phyloP scores from a whole-genome alignment of 2,329 filamentous ascomycete species.

The Huntiella abstrusa region DNA sequence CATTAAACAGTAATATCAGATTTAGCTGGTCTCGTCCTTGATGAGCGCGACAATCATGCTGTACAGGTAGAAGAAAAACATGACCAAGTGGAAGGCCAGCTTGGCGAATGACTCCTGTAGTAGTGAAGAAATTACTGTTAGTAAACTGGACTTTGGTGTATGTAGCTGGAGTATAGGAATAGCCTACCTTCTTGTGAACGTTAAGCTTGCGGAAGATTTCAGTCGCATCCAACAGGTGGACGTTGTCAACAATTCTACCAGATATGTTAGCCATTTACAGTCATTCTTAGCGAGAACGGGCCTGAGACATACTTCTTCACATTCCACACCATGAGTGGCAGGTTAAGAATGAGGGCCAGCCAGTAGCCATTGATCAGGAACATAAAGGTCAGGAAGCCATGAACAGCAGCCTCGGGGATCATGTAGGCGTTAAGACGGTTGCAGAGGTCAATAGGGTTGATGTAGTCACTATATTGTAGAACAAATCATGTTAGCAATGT shows the following conservation, averaged over 20 bases:
- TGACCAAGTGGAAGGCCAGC: slow-evolving; percentile 92
- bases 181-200: slow-evolving; percentile 81
- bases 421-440: slow-evolving; percentile 99
- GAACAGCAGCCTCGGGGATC: slow-evolving; percentile 91
- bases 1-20: no score
- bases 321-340: slow-evolving; percentile 85
- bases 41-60: slow-evolving; percentile 97
- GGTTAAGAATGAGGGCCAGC: slow-evolving; percentile 77
- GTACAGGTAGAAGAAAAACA: slow-evolving; percentile 99
- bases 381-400: slow-evolving; percentile 84
- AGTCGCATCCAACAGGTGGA: slow-evolving; percentile 88
- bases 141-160: neutral
- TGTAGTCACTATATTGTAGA: slow-evolving; percentile 60
- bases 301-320: slow-evolving; percentile 69
- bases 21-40: slow-evolving; percentile 76
- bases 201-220: slow-evolving; percentile 99
- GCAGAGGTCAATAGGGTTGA: slow-evolving; percentile 99
- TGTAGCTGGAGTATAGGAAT: neutral
- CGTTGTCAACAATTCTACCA: slow-evolving; percentile 80
- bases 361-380: slow-evolving; percentile 99
- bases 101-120: slow-evolving; percentile 91
- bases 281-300: neutral
- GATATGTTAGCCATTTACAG: slow-evolving; percentile 13
- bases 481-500: no score
- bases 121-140: neutral